Conservation (phyloP, 306 rosid genomes). For the Cucurbita argyrosperma region DNA sequence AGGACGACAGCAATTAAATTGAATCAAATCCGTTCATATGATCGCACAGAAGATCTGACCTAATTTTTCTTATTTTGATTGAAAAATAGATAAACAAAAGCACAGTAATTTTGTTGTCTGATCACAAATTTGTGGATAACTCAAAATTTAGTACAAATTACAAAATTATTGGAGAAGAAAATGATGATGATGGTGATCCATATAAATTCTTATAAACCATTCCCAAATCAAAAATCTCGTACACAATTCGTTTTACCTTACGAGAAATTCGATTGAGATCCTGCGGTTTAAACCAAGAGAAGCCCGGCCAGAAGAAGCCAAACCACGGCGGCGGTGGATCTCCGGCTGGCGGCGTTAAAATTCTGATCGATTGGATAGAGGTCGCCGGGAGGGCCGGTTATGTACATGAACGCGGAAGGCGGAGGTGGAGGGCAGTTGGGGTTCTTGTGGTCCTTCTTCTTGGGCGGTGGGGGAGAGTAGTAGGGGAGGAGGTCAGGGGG, state of each 20-base stretch:
- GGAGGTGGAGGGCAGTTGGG: background rate
- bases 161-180: background rate
- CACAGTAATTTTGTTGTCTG: background rate
- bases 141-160: background rate
- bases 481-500: background rate
- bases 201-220: background rate
- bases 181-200: background rate
- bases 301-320: background rate
- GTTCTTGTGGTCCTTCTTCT: background rate
- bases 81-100: background rate
- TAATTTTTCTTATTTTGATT: background rate
- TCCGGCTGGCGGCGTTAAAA: background rate
- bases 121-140: background rate
- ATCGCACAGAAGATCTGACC: background rate
- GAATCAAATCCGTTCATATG: background rate
- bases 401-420: background rate
- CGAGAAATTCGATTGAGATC: background rate
- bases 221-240: background rate
- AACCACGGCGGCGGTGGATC: background rate
- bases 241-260: background rate
- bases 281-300: background rate
- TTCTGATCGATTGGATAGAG: background rate
- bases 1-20: background rate
- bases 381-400: conserved; percentile 5
- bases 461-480: conserved; percentile 4